Conservation (phyloP, 495 filamentous ascomycete genomes). For the Elasticomyces elasticus region DNA sequence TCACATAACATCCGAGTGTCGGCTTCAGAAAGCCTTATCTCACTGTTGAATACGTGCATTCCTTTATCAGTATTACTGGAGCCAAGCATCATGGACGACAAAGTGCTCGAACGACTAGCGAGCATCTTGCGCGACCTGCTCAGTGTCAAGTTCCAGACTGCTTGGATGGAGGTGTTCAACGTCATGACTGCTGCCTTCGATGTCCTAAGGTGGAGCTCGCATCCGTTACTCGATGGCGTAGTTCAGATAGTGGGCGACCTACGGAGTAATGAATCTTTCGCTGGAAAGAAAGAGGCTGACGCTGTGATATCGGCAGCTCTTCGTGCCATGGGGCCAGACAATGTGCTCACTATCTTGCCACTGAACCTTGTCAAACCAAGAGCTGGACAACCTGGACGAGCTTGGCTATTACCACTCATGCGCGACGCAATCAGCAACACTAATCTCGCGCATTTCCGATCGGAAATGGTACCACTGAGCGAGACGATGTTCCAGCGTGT, state of each 20-base stretch:
- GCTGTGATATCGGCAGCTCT: conserved; percentile 77
- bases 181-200: conserved; percentile 82
- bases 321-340: conserved; percentile 75
- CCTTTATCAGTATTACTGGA: conserved; percentile 71
- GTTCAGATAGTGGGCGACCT: conserved; percentile 75
- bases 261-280: conserved; percentile 77
- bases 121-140: conserved; percentile 59
- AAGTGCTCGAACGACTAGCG: conserved; percentile 65
- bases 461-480: conserved; percentile 78
- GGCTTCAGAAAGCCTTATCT: conserved; percentile 87
- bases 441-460: conserved; percentile 70
- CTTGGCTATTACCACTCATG: conserved; percentile 87
- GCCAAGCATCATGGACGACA: conserved; percentile 74
- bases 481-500: conserved; percentile 83
- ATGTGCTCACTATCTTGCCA: conserved; percentile 68
- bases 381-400: conserved; percentile 67
- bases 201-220: conserved; percentile 70
- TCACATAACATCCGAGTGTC: conserved; percentile 88
- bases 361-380: conserved; percentile 72
- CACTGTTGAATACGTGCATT: conserved; percentile 79
- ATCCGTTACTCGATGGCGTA: conserved; percentile 62
- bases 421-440: conserved; percentile 80
- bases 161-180: conserved; percentile 92
- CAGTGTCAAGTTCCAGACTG: conserved; percentile 80
- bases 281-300: conserved; percentile 90